Evolutionary conservation across 2,329 filamentous ascomycete genomes (phyloP).

Genomic region (Xylaria sp.): DNA sequence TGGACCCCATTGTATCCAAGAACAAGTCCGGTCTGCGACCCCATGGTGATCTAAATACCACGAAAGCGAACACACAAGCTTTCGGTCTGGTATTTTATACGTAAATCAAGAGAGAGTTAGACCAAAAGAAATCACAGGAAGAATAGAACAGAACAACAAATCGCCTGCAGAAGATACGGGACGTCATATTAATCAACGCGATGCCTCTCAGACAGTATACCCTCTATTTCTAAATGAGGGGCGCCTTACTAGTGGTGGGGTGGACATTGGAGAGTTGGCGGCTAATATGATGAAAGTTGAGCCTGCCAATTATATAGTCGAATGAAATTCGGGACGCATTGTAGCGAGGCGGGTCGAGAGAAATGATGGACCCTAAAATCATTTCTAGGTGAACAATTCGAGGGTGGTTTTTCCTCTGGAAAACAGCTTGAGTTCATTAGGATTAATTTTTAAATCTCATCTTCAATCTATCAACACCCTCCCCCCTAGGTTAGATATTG

Average conservation of each 20-base stretch:
- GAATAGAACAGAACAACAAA: conserved; percentile 8
- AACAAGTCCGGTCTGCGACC: conserved; percentile 51
- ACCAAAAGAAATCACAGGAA: not conserved
- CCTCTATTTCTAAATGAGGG: conserved; percentile 42
- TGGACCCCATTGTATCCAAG: conserved; percentile 66
- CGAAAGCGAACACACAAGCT: not conserved
- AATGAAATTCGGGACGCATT: conserved; percentile 42
- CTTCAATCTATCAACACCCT: not conserved
- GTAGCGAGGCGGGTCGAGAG: conserved; percentile 38
- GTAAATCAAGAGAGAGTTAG: not conserved
- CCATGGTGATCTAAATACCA: conserved; percentile 39
- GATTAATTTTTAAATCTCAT: not conserved
- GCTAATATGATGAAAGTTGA: conserved; percentile 47
- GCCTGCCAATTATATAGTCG: conserved; percentile 44
- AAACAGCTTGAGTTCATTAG: not conserved
- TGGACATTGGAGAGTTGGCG: conserved; percentile 44
- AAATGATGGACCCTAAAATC: conserved; percentile 7
- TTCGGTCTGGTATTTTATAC: not conserved
- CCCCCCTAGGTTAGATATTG: too few relatives aligned
- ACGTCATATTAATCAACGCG: conserved; percentile 5
- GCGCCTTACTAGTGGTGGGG: conserved; percentile 37
- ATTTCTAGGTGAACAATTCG: not conserved
- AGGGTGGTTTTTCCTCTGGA: not conserved
- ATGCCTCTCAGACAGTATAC: conserved; percentile 12
- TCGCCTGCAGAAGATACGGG: not conserved